Conservation (phyloP, 1,284 basidiomycete species). For the Porogramme epimiltina region DNA sequence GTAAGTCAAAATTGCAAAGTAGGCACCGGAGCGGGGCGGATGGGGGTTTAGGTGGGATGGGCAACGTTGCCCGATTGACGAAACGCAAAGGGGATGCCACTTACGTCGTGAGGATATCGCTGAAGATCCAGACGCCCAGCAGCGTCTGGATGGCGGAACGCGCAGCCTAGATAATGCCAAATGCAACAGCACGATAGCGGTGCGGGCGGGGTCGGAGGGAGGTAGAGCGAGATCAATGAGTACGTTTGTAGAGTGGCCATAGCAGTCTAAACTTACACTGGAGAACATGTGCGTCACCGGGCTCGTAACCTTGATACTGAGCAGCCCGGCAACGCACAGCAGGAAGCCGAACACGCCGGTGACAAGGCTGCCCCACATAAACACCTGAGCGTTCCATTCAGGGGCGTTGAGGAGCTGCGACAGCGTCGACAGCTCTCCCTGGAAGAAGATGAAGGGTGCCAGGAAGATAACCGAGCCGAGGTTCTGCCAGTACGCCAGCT, state of each 20-base stretch:
- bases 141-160: slow-evolving; percentile 75
- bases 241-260: slow-evolving; percentile 3
- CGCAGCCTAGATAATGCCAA: slow-evolving; percentile 50
- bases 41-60: neutral
- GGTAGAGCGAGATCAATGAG: slow-evolving; percentile 4
- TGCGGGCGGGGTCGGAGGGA: neutral
- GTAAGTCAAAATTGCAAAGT: neutral
- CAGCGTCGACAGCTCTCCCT: slow-evolving; percentile 51
- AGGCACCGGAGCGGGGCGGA: slow-evolving; percentile 1
- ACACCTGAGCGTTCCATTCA: slow-evolving; percentile 53
- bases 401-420: slow-evolving; percentile 37
- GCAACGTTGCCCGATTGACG: too few species aligned
- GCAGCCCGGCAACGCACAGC: slow-evolving; percentile 67
- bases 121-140: slow-evolving; percentile 68
- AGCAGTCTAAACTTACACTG: slow-evolving; percentile 49
- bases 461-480: slow-evolving; percentile 65
- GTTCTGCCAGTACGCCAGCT: slow-evolving; percentile 79
- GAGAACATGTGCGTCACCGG: slow-evolving; percentile 79
- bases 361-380: slow-evolving; percentile 62
- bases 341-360: slow-evolving; percentile 77
- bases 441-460: slow-evolving; percentile 59
- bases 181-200: slow-evolving; percentile 2
- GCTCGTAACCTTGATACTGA: slow-evolving; percentile 74
- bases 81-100: slow-evolving; percentile 24
- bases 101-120: slow-evolving; percentile 66